Conservation (phyloP, 108 stramenopile species). For the Nitzschia inconspicua region DNA sequence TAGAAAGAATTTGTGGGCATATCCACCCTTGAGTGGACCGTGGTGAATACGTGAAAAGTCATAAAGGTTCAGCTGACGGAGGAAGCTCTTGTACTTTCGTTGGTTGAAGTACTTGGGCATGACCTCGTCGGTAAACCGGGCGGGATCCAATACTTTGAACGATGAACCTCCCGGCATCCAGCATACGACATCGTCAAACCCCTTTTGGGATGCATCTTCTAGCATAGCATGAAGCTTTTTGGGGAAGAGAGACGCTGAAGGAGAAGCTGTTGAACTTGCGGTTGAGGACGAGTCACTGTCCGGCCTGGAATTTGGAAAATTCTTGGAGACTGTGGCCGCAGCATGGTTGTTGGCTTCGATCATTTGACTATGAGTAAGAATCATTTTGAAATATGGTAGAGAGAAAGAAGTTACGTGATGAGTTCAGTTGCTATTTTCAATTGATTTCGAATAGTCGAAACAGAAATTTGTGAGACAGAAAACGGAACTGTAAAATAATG, state of each 20-base stretch:
- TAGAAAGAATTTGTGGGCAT: constrained; percentile 34
- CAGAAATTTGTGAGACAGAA: no score
- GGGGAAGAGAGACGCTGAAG: constrained; percentile 22
- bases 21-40: constrained; percentile 31
- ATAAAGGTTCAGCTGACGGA: constrained; percentile 28
- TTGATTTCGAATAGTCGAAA: no score
- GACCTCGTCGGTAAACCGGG: constrained; percentile 6
- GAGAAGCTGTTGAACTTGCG: constrained; percentile 16
- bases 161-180: constrained; percentile 27
- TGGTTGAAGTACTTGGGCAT: constrained; percentile 30
- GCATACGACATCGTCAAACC: constrained; percentile 18
- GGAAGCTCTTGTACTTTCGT: constrained; percentile 24
- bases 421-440: no score
- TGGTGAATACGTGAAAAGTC: constrained; percentile 50
- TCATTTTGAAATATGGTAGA: no score
- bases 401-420: no score
- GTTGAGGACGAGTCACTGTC: no score
- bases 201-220: no score
- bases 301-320: no score
- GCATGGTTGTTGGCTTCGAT: no score
- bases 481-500: no score
- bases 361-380: no score
- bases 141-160: constrained; percentile 18
- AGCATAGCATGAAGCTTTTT: not conserved
- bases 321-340: no score